A percentile compares a stretch with the other conserved stretches of the same genome.
phyloP scores from a whole-genome alignment of 108 stramenopile genomes.

The Nannochloropsis gaditana region DNA sequence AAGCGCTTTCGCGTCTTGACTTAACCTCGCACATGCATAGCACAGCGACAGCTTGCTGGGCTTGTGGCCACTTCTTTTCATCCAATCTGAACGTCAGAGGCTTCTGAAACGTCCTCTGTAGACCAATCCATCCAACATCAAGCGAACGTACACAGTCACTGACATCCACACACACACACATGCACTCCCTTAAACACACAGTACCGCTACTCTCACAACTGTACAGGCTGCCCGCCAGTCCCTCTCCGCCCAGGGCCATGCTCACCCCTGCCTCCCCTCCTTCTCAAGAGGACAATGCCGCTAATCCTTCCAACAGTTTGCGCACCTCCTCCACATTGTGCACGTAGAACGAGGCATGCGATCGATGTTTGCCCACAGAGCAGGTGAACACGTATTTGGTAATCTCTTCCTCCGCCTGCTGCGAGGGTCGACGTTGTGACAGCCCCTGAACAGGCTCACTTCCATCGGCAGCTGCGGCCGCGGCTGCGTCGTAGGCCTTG shows the following conservation, averaged over 20 bases:
- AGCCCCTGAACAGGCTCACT: neutral
- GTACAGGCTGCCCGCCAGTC: too few relatives aligned
- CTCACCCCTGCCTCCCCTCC: neutral
- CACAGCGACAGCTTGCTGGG: too few relatives aligned
- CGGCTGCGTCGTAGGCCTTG: neutral
- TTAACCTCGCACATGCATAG: too few relatives aligned
- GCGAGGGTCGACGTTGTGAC: neutral
- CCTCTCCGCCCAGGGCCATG: neutral
- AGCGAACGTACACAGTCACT: too few relatives aligned
- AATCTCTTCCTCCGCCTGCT: constrained; percentile 56
- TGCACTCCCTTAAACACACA: too few relatives aligned
- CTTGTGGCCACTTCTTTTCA: too few relatives aligned
- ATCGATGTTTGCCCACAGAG: constrained; percentile 93
- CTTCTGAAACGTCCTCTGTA: too few relatives aligned
- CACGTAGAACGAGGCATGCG: constrained; percentile 83
- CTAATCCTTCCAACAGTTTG: constrained; percentile 72
- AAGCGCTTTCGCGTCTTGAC: too few relatives aligned
- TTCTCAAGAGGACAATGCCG: neutral
- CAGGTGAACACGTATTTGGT: constrained; percentile 64
- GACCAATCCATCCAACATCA: too few relatives aligned
- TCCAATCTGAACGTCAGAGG: too few relatives aligned
- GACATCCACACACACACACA: too few relatives aligned
- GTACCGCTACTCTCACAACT: too few relatives aligned
- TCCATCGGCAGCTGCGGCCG: neutral
- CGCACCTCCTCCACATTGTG: constrained; percentile 83